phyloP scores from a whole-genome alignment of 169 alveolate genomes.

The Plasmodium vinckei region DNA sequence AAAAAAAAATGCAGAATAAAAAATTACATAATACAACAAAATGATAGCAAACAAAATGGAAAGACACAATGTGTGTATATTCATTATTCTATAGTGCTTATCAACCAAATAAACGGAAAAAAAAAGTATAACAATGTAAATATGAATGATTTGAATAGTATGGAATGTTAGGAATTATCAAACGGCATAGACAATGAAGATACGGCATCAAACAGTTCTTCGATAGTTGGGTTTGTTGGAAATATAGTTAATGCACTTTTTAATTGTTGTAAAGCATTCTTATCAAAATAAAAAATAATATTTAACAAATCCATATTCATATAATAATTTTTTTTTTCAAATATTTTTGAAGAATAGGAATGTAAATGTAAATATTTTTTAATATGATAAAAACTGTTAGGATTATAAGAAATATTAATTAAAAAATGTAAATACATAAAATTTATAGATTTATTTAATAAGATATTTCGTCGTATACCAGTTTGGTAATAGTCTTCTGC shows the following conservation, averaged over 20 bases:
- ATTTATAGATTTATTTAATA: slow-evolving; percentile 20
- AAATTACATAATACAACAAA: too few relatives aligned
- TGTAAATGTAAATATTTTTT: slow-evolving; percentile 69
- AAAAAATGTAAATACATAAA: slow-evolving; percentile 44
- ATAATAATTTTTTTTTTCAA: slow-evolving; percentile 35
- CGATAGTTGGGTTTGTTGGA: slow-evolving; percentile 57
- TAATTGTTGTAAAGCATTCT: slow-evolving; percentile 27
- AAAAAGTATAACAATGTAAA: too few relatives aligned
- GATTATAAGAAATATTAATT: slow-evolving; percentile 46
- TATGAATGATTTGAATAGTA: too few relatives aligned
- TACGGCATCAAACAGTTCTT: slow-evolving; percentile 33
- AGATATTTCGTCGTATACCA: slow-evolving; percentile 1
- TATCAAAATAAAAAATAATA: slow-evolving; percentile 51
- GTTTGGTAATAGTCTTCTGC: neutral
- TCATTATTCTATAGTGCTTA: too few relatives aligned
- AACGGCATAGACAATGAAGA: slow-evolving; percentile 24
- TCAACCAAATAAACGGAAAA: too few relatives aligned
- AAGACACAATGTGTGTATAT: too few relatives aligned
- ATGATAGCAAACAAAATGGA: too few relatives aligned
- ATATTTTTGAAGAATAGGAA: slow-evolving; percentile 30
- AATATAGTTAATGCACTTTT: slow-evolving; percentile 37
- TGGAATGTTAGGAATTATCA: too few relatives aligned
- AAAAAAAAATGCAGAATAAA: too few relatives aligned
- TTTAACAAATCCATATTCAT: slow-evolving; percentile 50
- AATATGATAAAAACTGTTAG: slow-evolving; percentile 43